A percentile compares a stretch with the other conserved stretches of the same genome.
Conservation (phyloP, 176 grass and related monocot species). For the Juncus effusus region DNA sequence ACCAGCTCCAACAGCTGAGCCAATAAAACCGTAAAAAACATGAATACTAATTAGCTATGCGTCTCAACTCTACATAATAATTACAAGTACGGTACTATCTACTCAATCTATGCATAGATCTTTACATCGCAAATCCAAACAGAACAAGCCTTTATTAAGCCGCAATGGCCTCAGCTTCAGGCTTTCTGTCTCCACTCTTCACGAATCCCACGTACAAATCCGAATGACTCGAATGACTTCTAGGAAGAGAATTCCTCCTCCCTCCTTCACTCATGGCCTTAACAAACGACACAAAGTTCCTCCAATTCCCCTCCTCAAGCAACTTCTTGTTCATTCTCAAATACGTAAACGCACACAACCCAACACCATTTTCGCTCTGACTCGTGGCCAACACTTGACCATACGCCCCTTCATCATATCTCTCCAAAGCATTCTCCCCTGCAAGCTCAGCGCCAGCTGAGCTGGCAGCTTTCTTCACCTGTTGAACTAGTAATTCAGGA, state of each 20-base stretch:
- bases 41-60: conserved; percentile 1
- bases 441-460: conserved; percentile 52
- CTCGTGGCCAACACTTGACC: conserved; percentile 49
- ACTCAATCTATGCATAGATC: conserved; percentile 7
- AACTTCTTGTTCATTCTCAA: conserved; percentile 79
- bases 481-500: conserved; percentile 62
- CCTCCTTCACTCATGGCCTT: conserved; percentile 60
- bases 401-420: conserved; percentile 84
- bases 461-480: conserved; percentile 45
- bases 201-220: conserved; percentile 87
- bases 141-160: conserved; percentile 13
- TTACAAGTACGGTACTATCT: conserved; percentile 20
- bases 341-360: conserved; percentile 80
- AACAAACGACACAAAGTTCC: conserved; percentile 79
- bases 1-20: conserved; percentile 12
- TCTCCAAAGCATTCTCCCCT: conserved; percentile 87
- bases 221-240: conserved; percentile 62
- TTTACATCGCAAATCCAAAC: conserved; percentile 12
- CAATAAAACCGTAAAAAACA: conserved; percentile 18
- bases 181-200: conserved; percentile 33
- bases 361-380: conserved; percentile 25
- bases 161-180: conserved; percentile 38
- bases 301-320: conserved; percentile 82
- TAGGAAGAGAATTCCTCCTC: conserved; percentile 35
- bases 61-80: conserved; percentile 24